phyloP scores from a whole-genome alignment of 2,329 filamentous ascomycete genomes.

The Ophiostoma angusticollis region DNA sequence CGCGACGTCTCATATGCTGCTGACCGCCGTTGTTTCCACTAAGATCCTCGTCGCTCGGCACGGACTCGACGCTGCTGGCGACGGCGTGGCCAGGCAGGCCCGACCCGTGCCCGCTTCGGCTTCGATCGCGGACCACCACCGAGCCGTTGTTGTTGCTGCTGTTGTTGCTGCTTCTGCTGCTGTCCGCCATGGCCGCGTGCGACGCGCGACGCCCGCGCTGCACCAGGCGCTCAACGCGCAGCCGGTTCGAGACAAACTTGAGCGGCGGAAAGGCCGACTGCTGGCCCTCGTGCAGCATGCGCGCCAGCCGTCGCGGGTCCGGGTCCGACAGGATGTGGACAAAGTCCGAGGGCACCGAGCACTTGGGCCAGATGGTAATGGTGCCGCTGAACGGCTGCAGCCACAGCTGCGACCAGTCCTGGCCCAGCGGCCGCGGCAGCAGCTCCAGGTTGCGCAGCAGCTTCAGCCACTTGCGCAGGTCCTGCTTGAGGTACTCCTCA shows the following conservation, averaged over 20 bases:
- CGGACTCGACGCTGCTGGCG: slow-evolving; percentile 9
- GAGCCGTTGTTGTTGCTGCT: not conserved
- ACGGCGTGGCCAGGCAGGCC: not conserved
- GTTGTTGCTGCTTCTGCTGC: not conserved
- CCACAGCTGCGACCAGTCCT: slow-evolving; percentile 97
- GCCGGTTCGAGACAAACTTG: slow-evolving; percentile 77
- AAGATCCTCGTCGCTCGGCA: slow-evolving; percentile 8
- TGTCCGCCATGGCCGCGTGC: not conserved
- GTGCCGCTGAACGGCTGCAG: slow-evolving; percentile 90
- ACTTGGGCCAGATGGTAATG: slow-evolving; percentile 92
- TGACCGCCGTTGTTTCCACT: not conserved
- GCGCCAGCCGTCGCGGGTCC: slow-evolving; percentile 56
- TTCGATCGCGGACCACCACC: not conserved
- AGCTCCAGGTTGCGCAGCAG: slow-evolving; percentile 87
- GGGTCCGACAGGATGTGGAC: slow-evolving; percentile 79
- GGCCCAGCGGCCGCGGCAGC: slow-evolving; percentile 75
- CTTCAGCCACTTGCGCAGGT: slow-evolving; percentile 95
- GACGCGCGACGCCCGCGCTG: slow-evolving; percentile 41
- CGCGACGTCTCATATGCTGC: not conserved
- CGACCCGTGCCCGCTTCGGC: not conserved
- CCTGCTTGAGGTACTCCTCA: slow-evolving; percentile 91
- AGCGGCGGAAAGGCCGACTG: slow-evolving; percentile 84
- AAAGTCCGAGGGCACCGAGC: slow-evolving; percentile 66
- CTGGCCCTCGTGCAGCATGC: slow-evolving; percentile 84
- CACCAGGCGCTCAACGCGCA: slow-evolving; percentile 66